Conservation (phyloP, 1,284 basidiomycete species). For the Coriolopsis trogii region DNA sequence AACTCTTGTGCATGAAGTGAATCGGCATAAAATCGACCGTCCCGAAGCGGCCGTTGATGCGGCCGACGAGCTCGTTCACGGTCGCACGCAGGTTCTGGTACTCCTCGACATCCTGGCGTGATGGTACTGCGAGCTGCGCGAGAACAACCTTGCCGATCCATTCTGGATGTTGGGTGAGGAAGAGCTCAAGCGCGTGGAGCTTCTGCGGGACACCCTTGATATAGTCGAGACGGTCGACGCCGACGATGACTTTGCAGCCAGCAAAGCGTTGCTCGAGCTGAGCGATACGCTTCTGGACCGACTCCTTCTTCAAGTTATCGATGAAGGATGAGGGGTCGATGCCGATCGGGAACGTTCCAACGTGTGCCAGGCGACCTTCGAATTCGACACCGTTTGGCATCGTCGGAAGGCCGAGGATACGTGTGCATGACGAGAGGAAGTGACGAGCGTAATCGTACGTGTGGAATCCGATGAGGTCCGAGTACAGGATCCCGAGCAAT, state of each 20-base stretch:
- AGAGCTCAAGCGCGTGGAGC: conserved; percentile 94
- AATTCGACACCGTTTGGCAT: conserved; percentile 99
- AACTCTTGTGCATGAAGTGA: conserved; percentile 96
- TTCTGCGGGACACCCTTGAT: conserved; percentile 99
- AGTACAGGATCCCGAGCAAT: conserved; percentile 92
- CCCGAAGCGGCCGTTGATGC: conserved; percentile 98
- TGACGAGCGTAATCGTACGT: conserved; percentile 99
- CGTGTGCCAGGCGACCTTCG: conserved; percentile 92
- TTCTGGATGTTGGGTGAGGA: conserved; percentile 96
- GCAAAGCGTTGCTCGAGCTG: conserved; percentile 89
- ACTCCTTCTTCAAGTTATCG: conserved; percentile 79
- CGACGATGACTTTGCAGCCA: conserved; percentile 97
- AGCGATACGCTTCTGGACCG: conserved; percentile 79
- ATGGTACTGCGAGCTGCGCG: conserved; percentile 96
- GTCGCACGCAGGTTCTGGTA: conserved; percentile 97
- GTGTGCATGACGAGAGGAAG: conserved; percentile 97
- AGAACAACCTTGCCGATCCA: conserved; percentile 99
- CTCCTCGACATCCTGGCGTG: conserved; percentile 97
- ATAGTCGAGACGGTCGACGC: conserved; percentile 97
- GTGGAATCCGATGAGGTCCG: conserved; percentile 98
- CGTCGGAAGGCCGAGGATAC: conserved; percentile 93
- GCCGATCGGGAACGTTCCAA: conserved; percentile 98
- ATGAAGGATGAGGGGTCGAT: conserved; percentile 95
- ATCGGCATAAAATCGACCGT: conserved; percentile 99
- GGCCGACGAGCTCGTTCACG: conserved; percentile 96